A percentile compares a stretch with the other conserved stretches of the same genome.
Evolutionary conservation across 78 protist species (phyloP).

Genomic region (Isochrysis galbana): DNA sequence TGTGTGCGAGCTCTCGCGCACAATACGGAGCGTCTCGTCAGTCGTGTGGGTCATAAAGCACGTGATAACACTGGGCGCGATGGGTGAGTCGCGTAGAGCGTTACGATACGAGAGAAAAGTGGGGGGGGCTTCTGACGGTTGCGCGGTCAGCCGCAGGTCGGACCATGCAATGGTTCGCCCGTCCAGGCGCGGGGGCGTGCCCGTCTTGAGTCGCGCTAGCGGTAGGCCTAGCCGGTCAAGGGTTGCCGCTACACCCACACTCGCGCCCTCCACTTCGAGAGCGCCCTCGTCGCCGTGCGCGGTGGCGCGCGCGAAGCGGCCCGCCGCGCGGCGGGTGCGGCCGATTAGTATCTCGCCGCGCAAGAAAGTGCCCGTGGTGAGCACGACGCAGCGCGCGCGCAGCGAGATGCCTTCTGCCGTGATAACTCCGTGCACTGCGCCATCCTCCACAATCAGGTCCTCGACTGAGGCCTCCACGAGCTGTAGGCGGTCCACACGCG

Average conservation of each 20-base stretch:
- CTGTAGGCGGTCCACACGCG: constrained; percentile 38
- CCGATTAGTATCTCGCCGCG: constrained; percentile 88
- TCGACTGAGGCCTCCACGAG: constrained; percentile 72
- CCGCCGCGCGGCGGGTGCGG: neutral
- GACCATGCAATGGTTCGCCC: constrained; percentile 56
- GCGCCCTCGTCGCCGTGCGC: neutral
- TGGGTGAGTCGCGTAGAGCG: neutral
- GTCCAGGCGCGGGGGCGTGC: constrained; percentile 89
- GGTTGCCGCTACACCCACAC: neutral
- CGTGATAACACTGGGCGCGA: neutral
- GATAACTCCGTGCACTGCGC: constrained; percentile 29
- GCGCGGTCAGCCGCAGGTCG: constrained; percentile 54
- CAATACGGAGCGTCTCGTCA: constrained; percentile 62
- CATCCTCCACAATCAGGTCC: constrained; percentile 59
- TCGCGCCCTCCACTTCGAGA: constrained; percentile 24
- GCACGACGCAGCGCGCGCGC: constrained; percentile 40
- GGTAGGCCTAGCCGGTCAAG: constrained; percentile 58
- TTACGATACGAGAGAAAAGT: constrained; percentile 73
- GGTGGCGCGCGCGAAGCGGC: neutral
- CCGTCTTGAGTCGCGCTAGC: constrained; percentile 82
- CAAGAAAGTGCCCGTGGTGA: constrained; percentile 95
- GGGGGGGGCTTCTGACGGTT: constrained; percentile 66
- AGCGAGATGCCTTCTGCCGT: neutral
- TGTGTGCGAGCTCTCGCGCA: constrained; percentile 39
- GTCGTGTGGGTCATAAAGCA: constrained; percentile 83